phyloP scores from a whole-genome alignment of 345 rosid genomes.

The Syzygium aqueum region DNA sequence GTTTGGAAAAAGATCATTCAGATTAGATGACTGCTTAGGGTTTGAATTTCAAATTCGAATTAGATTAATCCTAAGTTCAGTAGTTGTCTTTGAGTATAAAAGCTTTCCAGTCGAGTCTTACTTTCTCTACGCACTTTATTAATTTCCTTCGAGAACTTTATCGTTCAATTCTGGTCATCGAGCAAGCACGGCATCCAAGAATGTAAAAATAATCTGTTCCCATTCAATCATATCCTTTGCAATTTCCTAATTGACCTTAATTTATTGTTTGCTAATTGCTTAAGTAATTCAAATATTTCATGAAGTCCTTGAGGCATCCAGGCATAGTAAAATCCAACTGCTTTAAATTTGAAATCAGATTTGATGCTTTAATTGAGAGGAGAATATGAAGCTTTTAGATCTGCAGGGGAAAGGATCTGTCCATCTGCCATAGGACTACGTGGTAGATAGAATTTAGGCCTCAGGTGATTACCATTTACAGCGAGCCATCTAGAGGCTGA shows the following conservation, averaged over 20 bases:
- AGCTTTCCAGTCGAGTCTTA: background rate
- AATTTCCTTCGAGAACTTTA: no score
- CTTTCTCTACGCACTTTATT: background rate
- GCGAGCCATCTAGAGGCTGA: background rate
- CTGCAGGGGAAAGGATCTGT: background rate
- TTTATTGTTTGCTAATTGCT: background rate
- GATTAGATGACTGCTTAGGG: no score
- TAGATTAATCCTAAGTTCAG: no score
- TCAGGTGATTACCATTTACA: background rate
- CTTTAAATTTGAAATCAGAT: no score
- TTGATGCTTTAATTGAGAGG: background rate
- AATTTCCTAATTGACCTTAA: background rate
- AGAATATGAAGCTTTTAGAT: background rate
- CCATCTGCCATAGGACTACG: background rate
- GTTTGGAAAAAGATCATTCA: no score
- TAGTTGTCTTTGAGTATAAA: background rate
- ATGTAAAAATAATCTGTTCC: background rate
- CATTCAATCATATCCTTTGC: background rate
- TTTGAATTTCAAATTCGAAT: no score
- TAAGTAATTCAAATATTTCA: no score
- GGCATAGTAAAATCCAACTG: no score
- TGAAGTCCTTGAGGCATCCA: no score
- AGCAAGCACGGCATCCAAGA: background rate
- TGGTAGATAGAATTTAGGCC: background rate
- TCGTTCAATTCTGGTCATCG: no score